Percentiles rank a stretch among this genome's conserved stretches.
These are phyloP conservation scores for Sonneratia alba DNA, from an alignment of 345 rosid species.

Conservation along the genomic window DNA sequence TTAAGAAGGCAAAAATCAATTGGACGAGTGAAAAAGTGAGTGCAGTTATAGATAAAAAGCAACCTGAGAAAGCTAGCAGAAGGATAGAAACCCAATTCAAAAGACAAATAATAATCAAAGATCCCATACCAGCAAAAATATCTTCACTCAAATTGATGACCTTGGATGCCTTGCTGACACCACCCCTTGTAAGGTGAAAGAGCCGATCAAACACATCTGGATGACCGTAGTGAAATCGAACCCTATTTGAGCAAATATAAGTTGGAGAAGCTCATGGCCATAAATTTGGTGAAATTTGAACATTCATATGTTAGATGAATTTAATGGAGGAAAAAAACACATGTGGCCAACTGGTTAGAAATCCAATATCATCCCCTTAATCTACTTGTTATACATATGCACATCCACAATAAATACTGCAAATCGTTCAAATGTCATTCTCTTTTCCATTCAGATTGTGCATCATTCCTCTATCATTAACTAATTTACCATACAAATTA, in stretches of 20 bases:
- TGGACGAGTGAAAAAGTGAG: not conserved
- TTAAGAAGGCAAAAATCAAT: not conserved
- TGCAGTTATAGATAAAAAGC: too few relatives aligned
- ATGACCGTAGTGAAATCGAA: constrained; percentile 99
- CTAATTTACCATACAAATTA: not conserved
- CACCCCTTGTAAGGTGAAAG: constrained; percentile 97
- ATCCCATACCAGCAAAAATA: constrained; percentile 76
- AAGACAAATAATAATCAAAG: not conserved
- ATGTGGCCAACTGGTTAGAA: too few relatives aligned
- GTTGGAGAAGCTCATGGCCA: too few relatives aligned
- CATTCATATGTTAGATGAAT: not conserved
- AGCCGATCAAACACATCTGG: constrained; percentile 99
- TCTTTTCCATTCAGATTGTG: not conserved
- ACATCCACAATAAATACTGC: not conserved
- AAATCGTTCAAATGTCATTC: not conserved
- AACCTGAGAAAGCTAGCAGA: too few relatives aligned
- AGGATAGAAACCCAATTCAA: not conserved
- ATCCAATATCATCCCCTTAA: too few relatives aligned
- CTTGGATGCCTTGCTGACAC: constrained; percentile 95
- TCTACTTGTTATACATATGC: not conserved
- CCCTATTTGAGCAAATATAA: constrained; percentile 38
- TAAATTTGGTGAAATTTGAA: not conserved
- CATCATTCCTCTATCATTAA: not conserved
- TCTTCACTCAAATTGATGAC: constrained; percentile 97
- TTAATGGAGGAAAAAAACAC: not conserved